Evolutionary conservation across 2,329 filamentous ascomycete species (phyloP).

Genomic region (Emmonsiellopsis sp.): DNA sequence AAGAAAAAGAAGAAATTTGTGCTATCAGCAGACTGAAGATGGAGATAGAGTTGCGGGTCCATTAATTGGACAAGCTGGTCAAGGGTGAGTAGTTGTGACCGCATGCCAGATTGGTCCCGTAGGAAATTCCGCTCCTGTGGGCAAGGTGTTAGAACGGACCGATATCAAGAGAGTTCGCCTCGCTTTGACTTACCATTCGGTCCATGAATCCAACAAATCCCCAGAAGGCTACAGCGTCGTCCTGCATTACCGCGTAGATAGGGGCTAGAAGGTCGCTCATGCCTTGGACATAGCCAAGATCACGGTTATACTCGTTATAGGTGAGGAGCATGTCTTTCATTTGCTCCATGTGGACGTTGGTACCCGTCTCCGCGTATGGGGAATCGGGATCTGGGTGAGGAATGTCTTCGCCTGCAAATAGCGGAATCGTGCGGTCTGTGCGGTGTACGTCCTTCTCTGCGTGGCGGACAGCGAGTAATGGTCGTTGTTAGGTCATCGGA

Average conservation of each 20-base stretch:
- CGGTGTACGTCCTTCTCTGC: constrained; percentile 97
- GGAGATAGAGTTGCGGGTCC: constrained; percentile 87
- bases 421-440: constrained; percentile 87
- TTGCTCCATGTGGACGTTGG: constrained; percentile 95
- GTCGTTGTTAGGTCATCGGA: constrained; percentile 23
- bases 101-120: constrained; percentile 93
- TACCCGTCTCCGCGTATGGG: constrained; percentile 84
- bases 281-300: constrained; percentile 93
- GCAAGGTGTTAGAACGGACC: background rate
- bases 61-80: constrained; percentile 95
- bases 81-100: constrained; percentile 77
- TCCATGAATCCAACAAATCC: constrained; percentile 94
- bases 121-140: constrained; percentile 78
- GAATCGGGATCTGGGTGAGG: constrained; percentile 94
- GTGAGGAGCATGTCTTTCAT: constrained; percentile 99
- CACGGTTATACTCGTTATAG: constrained; percentile 95
- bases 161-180: background rate
- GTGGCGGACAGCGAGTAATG: constrained; percentile 45
- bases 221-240: constrained; percentile 96
- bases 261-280: constrained; percentile 97
- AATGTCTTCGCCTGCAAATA: constrained; percentile 92
- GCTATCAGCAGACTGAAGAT: constrained; percentile 80
- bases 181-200: constrained; percentile 55
- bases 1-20: constrained; percentile 99
- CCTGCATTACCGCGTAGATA: constrained; percentile 94